Evolutionary conservation across 345 rosid genomes (phyloP).

Genomic region (Punica granatum): DNA sequence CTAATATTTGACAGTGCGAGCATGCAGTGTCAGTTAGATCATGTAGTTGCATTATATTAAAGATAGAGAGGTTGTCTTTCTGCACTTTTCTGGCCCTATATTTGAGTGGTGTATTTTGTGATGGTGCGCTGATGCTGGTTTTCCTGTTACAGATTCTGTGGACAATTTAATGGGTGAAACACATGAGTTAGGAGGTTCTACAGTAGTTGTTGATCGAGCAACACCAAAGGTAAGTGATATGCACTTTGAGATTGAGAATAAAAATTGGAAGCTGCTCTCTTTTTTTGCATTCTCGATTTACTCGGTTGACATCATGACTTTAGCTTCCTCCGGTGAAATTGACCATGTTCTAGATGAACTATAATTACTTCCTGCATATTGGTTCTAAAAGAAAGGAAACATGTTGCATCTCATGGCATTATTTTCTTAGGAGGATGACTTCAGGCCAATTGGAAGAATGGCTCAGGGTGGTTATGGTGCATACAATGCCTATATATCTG

Average conservation of each 20-base stretch:
- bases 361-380: background rate
- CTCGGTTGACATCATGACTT: background rate
- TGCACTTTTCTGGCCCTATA: background rate
- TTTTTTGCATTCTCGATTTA: background rate
- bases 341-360: background rate
- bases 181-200: conserved; percentile 90
- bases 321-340: background rate
- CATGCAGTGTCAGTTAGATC: background rate
- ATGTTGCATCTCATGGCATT: background rate
- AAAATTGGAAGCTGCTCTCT: background rate
- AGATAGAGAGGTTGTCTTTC: background rate
- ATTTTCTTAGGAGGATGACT: conserved; percentile 69
- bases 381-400: background rate
- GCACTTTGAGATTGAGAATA: background rate
- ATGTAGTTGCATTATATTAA: background rate
- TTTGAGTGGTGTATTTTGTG: background rate
- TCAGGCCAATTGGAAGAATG: conserved; percentile 61
- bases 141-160: conserved; percentile 58
- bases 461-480: conserved; percentile 90
- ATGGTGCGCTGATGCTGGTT: background rate
- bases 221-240: conserved; percentile 64
- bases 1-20: background rate
- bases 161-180: conserved; percentile 81
- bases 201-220: conserved; percentile 92
- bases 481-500: conserved; percentile 93